Conservation (phyloP, 2,329 filamentous ascomycete species). For the Tolypocladium endophyticum region DNA sequence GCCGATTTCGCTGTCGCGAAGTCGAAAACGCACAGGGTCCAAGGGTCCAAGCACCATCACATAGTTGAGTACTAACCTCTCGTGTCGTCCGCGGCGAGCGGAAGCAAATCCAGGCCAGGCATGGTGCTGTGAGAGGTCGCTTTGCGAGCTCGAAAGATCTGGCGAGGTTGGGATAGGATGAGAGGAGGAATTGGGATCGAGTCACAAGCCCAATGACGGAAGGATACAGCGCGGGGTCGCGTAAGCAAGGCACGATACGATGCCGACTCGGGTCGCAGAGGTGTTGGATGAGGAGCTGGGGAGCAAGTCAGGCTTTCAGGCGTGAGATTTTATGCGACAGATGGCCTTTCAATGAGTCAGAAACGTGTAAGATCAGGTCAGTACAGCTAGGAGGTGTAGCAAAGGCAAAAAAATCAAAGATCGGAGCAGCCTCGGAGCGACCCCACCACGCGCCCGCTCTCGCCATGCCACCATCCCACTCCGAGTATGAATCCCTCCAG, state of each 20-base stretch:
- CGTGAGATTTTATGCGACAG: not conserved
- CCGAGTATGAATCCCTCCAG: not conserved
- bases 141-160: not conserved
- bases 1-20: not conserved
- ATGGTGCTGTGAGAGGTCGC: conserved; percentile 15
- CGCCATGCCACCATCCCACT: not conserved
- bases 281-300: not conserved
- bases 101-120: conserved; percentile 29
- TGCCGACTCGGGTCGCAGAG: not conserved
- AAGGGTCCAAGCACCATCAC: not conserved
- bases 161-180: not conserved
- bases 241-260: not conserved
- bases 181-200: not conserved
- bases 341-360: not conserved
- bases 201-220: not conserved
- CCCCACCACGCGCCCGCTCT: conserved; percentile 8
- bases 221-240: not conserved
- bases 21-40: not conserved
- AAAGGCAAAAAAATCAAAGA: conserved; percentile 3
- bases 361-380: not conserved
- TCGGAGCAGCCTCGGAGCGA: conserved; percentile 19
- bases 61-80: conserved; percentile 21
- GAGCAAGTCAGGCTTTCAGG: not conserved
- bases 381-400: not conserved
- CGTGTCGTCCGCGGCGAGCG: conserved; percentile 34